Base-by-base conservation (phyloP, 495 filamentous ascomycete genomes). In the Xylaria longipes region DNA sequence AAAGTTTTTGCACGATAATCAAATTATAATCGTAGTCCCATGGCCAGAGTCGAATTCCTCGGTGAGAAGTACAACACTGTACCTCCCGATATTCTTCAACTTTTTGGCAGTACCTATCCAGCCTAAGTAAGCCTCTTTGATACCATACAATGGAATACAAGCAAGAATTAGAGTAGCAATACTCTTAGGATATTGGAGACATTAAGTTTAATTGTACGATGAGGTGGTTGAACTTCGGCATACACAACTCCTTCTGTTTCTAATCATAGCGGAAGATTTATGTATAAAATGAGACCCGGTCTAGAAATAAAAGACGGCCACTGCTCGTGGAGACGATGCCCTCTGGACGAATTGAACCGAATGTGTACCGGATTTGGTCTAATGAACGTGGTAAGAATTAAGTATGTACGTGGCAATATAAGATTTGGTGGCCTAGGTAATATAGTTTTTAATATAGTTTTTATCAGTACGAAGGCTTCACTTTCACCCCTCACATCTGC, bases 1-100 rank as follows among this genome's bases (percentile, higher is more conserved):
- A 99, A 98, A 84, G 96, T 98, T 68, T 97, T 97, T 86, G 91
- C 92, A 35, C 79, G 85, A 54, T 80, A 73, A 75, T 56, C 25
- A 27, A 56, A 56, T 56, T 56, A 15, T 31, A 56, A 17, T 56
- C 14, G 3, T 15, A 56, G 52, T 31, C 27, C 5, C 27, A 25
- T 54, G 50, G 48, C 22, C 25, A n/a, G 50, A 25, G 50, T 54
- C 9, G 11, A 54, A 54, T 5, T 54, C 8, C 50, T 54, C 22
- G n/a, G 8, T 27, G 15, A 54, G 29, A 27, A 14, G 50, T 29
- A 54, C 50, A 14, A 54, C 25, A 27, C 50, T 27, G 11, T 14
- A 29, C 22, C 22, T 14, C 50, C 50, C 9, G 22, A 20, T 54
- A 27, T 15, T 14, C 11, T 14, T 56, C 52, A 12, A 25, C 48